These are phyloP conservation scores for Eimeria necatrix DNA, from an alignment of 169 alveolate genomes.

Conservation along the genomic window DNA sequence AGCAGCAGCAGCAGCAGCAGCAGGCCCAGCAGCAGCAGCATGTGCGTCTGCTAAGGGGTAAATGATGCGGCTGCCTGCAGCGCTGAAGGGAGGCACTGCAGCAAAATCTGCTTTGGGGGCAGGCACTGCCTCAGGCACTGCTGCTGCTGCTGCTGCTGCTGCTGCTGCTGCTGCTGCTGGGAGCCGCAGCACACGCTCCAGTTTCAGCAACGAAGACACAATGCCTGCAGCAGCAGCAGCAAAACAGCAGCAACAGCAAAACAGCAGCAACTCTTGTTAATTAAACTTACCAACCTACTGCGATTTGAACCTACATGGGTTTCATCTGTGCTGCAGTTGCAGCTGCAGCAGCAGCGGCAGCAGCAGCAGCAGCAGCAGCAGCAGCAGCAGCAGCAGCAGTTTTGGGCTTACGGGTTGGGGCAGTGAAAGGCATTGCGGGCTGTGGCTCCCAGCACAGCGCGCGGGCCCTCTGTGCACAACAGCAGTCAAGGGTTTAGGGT, in stretches of 20 bases:
- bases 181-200: slow-evolving; percentile 6
- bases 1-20: slow-evolving; percentile 16
- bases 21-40: slow-evolving; percentile 7
- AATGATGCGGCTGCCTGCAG: background rate
- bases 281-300: no score
- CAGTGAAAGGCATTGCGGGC: background rate
- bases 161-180: slow-evolving; percentile 31
- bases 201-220: background rate
- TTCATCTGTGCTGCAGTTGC: background rate
- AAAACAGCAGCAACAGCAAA: background rate
- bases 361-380: slow-evolving; percentile 24
- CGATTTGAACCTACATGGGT: background rate
- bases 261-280: slow-evolving; percentile 19
- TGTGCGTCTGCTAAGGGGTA: slow-evolving; percentile 3
- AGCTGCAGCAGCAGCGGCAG: slow-evolving; percentile 14
- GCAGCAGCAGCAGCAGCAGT: slow-evolving; percentile 34
- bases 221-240: slow-evolving; percentile 31
- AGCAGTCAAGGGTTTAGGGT: background rate
- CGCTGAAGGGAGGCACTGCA: background rate
- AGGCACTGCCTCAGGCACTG: background rate
- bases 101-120: background rate
- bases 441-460: slow-evolving; percentile 51
- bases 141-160: slow-evolving; percentile 51
- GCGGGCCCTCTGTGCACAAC: background rate
- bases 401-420: background rate